Evolutionary conservation across 495 filamentous ascomycete species (phyloP).

Genomic region (Neurospora tetrasperma): DNA sequence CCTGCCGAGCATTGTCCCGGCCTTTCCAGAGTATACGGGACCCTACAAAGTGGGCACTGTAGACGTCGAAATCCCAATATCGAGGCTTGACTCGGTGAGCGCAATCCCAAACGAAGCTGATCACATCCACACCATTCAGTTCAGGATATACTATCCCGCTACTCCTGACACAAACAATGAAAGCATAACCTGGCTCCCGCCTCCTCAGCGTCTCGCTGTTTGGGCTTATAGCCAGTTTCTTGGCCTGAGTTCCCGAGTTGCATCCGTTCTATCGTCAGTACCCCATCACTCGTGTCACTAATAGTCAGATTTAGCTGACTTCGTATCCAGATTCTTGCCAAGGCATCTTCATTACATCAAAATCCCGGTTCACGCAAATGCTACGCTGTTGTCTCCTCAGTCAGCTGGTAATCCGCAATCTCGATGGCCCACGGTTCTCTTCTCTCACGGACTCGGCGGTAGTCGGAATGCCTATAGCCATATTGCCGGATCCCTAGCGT

Average conservation of each 20-base stretch:
- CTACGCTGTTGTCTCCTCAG: conserved; percentile 20
- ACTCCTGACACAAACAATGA: conserved; percentile 30
- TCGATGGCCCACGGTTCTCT: conserved; percentile 67
- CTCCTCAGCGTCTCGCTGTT: conserved; percentile 58
- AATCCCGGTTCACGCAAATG: conserved; percentile 38
- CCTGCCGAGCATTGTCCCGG: conserved; percentile 35
- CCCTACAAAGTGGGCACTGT: conserved; percentile 64
- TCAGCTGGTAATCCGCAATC: conserved; percentile 20
- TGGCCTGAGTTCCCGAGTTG: conserved; percentile 42
- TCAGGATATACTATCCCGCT: conserved; percentile 68
- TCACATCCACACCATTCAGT: conserved; percentile 54
- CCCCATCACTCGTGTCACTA: background rate
- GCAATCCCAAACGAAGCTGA: conserved; percentile 38
- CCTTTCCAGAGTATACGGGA: conserved; percentile 59
- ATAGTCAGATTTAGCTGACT: background rate
- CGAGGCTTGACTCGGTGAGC: conserved; percentile 43
- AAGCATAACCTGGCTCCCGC: conserved; percentile 57
- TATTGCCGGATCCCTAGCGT: conserved; percentile 57
- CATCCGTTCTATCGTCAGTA: conserved; percentile 51
- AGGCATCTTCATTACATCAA: conserved; percentile 57
- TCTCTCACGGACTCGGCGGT: conserved; percentile 72
- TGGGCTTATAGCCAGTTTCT: conserved; percentile 59
- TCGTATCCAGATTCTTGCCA: conserved; percentile 41
- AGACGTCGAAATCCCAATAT: conserved; percentile 62
- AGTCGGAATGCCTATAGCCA: conserved; percentile 67